Base-by-base conservation (phyloP, 169 alveolate species). In the Plasmodium berghei region DNA sequence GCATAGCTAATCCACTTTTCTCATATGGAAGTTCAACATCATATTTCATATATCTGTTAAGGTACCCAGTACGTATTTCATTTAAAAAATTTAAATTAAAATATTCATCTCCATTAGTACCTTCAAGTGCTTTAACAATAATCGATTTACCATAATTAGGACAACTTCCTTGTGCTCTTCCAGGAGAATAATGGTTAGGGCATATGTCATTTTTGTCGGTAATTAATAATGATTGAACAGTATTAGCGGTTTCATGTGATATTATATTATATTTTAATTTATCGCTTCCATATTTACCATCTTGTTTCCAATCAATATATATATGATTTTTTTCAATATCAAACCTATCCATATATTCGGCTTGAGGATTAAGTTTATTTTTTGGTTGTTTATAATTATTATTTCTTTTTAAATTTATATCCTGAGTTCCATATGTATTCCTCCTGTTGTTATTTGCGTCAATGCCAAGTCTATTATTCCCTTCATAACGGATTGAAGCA, bases 111-210 rank as follows among this genome's bases (percentile, higher is more conserved):
- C 12, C 10, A 28, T 24, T 28, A 20, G 18, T 40, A 26, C 24
- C 14, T 66, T 10, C 45, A 66, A 20, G 71, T 4, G 59, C 34
- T 66, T 66, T 62, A 12, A 80, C 90, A 54, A 80, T 16, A 59
- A 80, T 66, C 22, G 90, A 18, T 67, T 80, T 80, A 18, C 90
- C 90, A 80, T 80, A 80, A 61, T 80, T 80, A 5, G 90, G 90
- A n/a, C 90, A 80, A 80, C 90, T 80, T 34, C 90, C 90, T 54
- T 80, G 90, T 40, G 90, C 90, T 16, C 83, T 80, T 40, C 90
- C 90, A 55, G 77, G 85, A 80, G 40, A 14, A 52, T 40, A 28
- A 67, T 80, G 90, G 67, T 80, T 80, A 56, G 90, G 90, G 55
- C 90, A 80, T 6, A 42, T 59, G 9, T 80, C 80, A 14, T 64